These are phyloP conservation scores for Cyathus striatus DNA, from an alignment of 768 basidiomycete species.

Conservation along the genomic window DNA sequence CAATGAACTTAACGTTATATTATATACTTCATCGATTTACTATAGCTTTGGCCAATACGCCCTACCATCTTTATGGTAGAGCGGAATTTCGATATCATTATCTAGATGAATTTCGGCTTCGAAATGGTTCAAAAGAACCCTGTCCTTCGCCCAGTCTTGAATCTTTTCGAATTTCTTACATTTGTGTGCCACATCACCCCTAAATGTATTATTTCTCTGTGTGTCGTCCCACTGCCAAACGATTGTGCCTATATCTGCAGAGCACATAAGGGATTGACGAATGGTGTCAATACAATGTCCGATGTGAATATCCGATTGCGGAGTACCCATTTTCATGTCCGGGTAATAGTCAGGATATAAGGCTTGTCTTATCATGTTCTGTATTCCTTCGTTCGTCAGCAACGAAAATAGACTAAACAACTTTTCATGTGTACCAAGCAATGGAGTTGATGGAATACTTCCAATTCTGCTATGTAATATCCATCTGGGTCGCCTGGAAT, in stretches of 20 bases:
- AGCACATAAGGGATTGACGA: conserved; percentile 15
- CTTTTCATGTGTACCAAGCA: conserved; percentile 13
- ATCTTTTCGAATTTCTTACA: conserved; percentile 15
- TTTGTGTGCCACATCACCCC: conserved; percentile 8
- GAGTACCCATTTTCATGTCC: conserved; percentile 4
- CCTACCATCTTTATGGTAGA: too few relatives aligned
- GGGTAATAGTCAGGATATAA: conserved; percentile 10
- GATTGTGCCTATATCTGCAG: conserved; percentile 10
- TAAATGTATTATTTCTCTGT: not conserved
- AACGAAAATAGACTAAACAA: not conserved
- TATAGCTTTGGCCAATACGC: too few relatives aligned
- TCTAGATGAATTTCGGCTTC: too few relatives aligned
- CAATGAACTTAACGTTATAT: too few relatives aligned
- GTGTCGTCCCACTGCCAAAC: conserved; percentile 16
- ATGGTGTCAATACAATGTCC: conserved; percentile 14
- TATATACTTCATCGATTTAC: too few relatives aligned
- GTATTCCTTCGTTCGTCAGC: not conserved
- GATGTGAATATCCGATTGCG: conserved; percentile 5
- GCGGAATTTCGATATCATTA: too few relatives aligned
- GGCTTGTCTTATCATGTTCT: conserved; percentile 14
- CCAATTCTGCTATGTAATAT: conserved; percentile 13
- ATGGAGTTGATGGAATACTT: conserved; percentile 22
- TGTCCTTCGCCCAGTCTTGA: conserved; percentile 12
- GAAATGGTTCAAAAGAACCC: too few relatives aligned
- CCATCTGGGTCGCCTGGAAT: conserved; percentile 16